Base-by-base conservation (phyloP, 352 stramenopile genomes). In the Phytophthora hybrid region DNA sequence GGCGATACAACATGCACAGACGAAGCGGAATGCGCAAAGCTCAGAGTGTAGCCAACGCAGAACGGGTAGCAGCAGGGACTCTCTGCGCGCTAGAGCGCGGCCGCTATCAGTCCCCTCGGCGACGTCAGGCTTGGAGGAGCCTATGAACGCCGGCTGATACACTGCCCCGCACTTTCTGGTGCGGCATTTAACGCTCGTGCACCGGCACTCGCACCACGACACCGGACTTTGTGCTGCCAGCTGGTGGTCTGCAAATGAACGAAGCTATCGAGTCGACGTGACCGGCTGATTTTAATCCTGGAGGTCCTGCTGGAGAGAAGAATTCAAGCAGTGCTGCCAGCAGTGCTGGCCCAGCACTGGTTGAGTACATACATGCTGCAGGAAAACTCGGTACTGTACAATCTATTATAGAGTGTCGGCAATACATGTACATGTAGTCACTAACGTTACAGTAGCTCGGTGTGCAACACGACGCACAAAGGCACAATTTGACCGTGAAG, bases 131-230 rank as follows among this genome's bases (percentile, higher is more conserved):
- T n/a, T 29, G 39, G 29, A 59, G 54, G 26, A 14, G 37, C 63
- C 63, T 59, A 71, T 64, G 39, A 65, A 44, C 10, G 54, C 29
- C 31, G 13, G 10, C 55, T 31, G 34, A 59, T 64, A 31, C 16
- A 13, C 31, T 5, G 53, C 16, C 55, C 63, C 63, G 63, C 63
- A 60, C 61, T 60, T 67, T 67, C 61, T 67, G 61, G 61, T 55
- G 61, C 61, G 32, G 29, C 13, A 56, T 71, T 71, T 59, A 64
- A 54, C 54, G 63, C 39, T 39, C 18, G 11, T n/a, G 53, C 63
- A 70, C 63, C 53, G 63, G 63, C 55, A 64, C 56, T 64, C 32
- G 53, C 47, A 56, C 57, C 57, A 37, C 8, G 21, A 63, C 57
- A 53, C 57, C 57, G 57, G 57, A 63, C 34, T 63, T 34, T 63